Evolutionary conservation across 345 rosid genomes (phyloP).

Genomic region (Salix viminalis): DNA sequence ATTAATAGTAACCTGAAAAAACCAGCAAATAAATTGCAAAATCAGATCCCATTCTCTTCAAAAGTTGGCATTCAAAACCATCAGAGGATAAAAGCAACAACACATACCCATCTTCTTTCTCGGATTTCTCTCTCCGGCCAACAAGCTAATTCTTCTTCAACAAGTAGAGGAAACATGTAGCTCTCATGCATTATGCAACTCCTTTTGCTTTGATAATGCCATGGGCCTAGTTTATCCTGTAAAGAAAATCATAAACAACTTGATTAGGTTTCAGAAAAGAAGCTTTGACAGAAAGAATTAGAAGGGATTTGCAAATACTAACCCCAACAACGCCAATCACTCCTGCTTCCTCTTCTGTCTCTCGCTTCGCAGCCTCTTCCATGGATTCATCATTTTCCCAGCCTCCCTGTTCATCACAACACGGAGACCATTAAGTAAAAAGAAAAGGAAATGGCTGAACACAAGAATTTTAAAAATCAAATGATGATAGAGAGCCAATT

Average conservation of each 20-base stretch:
- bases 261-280: background rate
- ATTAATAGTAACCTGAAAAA: constrained; percentile 31
- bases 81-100: background rate
- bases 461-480: background rate
- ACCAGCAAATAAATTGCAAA: background rate
- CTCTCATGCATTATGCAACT: constrained; percentile 40
- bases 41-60: background rate
- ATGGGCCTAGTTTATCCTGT: constrained; percentile 44
- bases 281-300: background rate
- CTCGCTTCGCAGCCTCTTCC: constrained; percentile 50
- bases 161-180: constrained; percentile 55
- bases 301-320: constrained; percentile 6
- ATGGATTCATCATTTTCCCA: constrained; percentile 61
- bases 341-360: constrained; percentile 61
- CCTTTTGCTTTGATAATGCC: constrained; percentile 55
- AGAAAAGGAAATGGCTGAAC: background rate
- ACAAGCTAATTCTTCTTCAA: constrained; percentile 29
- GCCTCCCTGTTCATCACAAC: constrained; percentile 39
- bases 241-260: background rate
- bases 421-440: background rate
- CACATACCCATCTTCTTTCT: constrained; percentile 48
- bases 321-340: constrained; percentile 43
- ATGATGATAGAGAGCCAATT: background rate
- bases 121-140: constrained; percentile 55
- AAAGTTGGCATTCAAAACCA: background rate